These are phyloP conservation scores for Thalia dealbata DNA, from an alignment of 176 grass and related monocot genomes.

Conservation along the genomic window DNA sequence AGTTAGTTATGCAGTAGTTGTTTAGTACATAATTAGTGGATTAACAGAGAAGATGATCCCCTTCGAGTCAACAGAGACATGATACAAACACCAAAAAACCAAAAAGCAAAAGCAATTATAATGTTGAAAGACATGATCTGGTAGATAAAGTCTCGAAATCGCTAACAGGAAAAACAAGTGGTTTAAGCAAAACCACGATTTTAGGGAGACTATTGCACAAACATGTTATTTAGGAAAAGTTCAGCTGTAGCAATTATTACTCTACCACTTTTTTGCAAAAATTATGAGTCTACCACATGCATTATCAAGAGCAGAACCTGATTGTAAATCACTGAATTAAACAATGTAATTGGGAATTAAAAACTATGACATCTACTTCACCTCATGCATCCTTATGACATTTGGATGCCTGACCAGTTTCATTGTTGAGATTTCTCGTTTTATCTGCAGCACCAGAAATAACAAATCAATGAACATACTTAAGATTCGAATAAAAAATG, in stretches of 20 bases:
- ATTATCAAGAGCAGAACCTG: too few species aligned
- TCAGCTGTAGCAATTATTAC: too few species aligned
- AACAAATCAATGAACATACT: neutral
- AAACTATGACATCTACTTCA: constrained; percentile 6
- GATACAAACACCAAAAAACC: neutral
- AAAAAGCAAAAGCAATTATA: neutral
- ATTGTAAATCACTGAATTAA: too few species aligned
- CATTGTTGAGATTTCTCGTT: constrained; percentile 97
- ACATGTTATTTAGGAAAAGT: neutral
- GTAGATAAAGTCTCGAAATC: neutral
- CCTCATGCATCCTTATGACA: constrained; percentile 93
- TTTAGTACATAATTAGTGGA: neutral
- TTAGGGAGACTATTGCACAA: neutral
- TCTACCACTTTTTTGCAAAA: too few species aligned
- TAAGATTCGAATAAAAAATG: too few species aligned
- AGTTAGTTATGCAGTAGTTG: neutral
- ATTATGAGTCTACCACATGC: too few species aligned
- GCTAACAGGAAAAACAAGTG: neutral
- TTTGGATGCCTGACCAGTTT: constrained; percentile 93
- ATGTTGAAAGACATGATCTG: neutral
- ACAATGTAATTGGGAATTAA: neutral
- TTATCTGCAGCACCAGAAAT: constrained; percentile 54
- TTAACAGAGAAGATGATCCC: neutral
- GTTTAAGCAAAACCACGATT: neutral
- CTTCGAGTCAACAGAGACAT: neutral